Base-by-base conservation (phyloP, 164 flowering plant genomes). In the Nelumbo lutea region DNA sequence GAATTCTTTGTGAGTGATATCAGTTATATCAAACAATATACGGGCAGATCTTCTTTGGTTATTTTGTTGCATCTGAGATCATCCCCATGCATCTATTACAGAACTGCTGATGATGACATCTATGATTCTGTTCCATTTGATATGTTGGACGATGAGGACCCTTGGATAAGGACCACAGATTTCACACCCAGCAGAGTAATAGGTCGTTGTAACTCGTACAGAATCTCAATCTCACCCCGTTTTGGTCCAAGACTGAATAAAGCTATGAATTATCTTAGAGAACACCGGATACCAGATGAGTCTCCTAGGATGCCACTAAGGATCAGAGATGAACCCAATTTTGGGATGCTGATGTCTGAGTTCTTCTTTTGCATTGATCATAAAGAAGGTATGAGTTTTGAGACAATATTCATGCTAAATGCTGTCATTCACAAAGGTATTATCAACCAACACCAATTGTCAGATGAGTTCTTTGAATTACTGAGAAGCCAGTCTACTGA, bases 121-220 rank as follows among this genome's bases (percentile, higher is more conserved):
- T 74, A 80, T 59, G 84, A 70, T 38, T 47, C 87, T 2, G 90
- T 83, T 67, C 83, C 97, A 38, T 91, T 75, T 75, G 91, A 86
- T 75, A 52, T 96, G 77, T 78, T 96, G 78, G 98, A 93, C 73
- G 96, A 93, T 73, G 97, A 93, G 72, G 98, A 93, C 73, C 96
- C 93, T 5, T 93, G 98, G 99, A 90, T 96, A 44, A 75, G 98
- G 68, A 91, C 98, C 50, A 87, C 92, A 9, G 99, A 96, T 82
- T 90, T 91, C 68, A 88, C 96, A 38, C 72, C 74, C 9, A 80
- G 84, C 79, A 89, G 90, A 13, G 93, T 87, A 8, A 81, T 93
- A 75, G 96, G 99, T n/a, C 75, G 93, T 46, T 93, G 97, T 65
- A 85, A 73, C 71, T 77, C 76, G 3, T 96, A 86, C 76, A 81